Conservation (phyloP, 164 flowering plant species). For the Piper betle region DNA sequence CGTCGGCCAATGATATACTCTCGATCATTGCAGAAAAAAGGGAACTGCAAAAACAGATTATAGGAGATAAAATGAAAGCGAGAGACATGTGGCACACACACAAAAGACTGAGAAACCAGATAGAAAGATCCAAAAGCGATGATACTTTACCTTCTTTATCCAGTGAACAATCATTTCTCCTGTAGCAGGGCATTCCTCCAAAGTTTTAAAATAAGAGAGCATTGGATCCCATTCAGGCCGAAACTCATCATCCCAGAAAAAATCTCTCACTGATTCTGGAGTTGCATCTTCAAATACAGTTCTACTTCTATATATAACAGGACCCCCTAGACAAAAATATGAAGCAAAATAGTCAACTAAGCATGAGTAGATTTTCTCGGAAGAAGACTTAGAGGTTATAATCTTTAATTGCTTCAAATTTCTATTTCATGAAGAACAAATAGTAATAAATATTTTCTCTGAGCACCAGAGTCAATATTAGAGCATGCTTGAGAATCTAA, state of each 20-base stretch:
- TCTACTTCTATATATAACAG: slow-evolving; percentile 55
- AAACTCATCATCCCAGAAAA: slow-evolving; percentile 98
- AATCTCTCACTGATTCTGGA: slow-evolving; percentile 90
- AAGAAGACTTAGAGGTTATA: not conserved
- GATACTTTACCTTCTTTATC: slow-evolving; percentile 74
- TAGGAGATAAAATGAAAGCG: too few species aligned
- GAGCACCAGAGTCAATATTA: too few species aligned
- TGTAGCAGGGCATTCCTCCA: slow-evolving; percentile 63
- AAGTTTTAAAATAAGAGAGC: slow-evolving; percentile 52
- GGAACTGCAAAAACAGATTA: slow-evolving; percentile 57
- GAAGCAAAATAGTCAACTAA: not conserved
- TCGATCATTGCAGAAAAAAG: slow-evolving; percentile 95
- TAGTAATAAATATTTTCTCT: too few species aligned
- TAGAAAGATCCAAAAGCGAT: too few species aligned
- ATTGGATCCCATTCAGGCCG: slow-evolving; percentile 94
- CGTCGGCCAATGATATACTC: slow-evolving; percentile 86
- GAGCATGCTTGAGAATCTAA: too few species aligned
- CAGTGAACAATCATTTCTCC: slow-evolving; percentile 79
- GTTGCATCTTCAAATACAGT: slow-evolving; percentile 92
- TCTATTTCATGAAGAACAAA: too few species aligned
- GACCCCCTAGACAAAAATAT: slow-evolving; percentile 49
- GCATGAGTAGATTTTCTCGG: not conserved
- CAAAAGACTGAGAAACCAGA: too few species aligned
- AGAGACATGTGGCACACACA: too few species aligned
- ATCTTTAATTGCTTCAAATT: not conserved